These are phyloP conservation scores for Boechera divaricarpa DNA, from an alignment of 345 rosid genomes.

Conservation along the genomic window DNA sequence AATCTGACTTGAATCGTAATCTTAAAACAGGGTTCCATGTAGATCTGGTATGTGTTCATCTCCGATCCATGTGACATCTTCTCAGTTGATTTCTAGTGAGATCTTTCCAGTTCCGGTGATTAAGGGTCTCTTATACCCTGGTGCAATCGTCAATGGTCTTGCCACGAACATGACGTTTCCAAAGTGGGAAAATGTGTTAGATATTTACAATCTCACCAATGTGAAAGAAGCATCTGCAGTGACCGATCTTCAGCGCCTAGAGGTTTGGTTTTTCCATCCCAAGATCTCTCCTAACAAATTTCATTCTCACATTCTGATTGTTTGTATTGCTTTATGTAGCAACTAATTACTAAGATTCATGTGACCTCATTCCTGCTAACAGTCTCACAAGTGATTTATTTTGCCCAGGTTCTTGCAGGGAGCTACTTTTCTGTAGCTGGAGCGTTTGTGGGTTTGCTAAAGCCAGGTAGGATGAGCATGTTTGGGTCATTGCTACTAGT, in stretches of 20 bases:
- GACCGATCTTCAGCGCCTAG: slow-evolving; percentile 87
- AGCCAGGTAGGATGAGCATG: slow-evolving; percentile 95
- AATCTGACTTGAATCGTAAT: slow-evolving; percentile 8
- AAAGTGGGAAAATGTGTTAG: slow-evolving; percentile 70
- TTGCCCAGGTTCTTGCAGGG: slow-evolving; percentile 84
- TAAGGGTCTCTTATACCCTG: slow-evolving; percentile 84
- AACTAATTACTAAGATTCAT: not conserved
- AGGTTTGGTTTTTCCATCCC: slow-evolving; percentile 53
- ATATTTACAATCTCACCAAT: slow-evolving; percentile 69
- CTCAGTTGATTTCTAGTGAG: slow-evolving; percentile 93
- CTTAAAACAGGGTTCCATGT: slow-evolving; percentile 72
- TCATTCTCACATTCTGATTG: slow-evolving; percentile 12
- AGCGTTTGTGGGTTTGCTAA: slow-evolving; percentile 76
- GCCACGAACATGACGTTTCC: slow-evolving; percentile 65
- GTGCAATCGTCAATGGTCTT: slow-evolving; percentile 72
- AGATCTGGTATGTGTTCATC: slow-evolving; percentile 90
- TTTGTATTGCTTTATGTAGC: not conserved
- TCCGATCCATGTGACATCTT: slow-evolving; percentile 91
- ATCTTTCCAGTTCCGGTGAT: slow-evolving; percentile 82
- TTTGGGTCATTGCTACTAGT: slow-evolving; percentile 80
- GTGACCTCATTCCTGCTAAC: not conserved
- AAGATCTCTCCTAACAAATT: not conserved
- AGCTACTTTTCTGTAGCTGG: slow-evolving; percentile 95
- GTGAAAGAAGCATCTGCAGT: slow-evolving; percentile 75
- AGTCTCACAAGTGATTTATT: slow-evolving; percentile 10